Conservation (phyloP, 306 rosid species). For the Psophocarpus tetragonolobus region DNA sequence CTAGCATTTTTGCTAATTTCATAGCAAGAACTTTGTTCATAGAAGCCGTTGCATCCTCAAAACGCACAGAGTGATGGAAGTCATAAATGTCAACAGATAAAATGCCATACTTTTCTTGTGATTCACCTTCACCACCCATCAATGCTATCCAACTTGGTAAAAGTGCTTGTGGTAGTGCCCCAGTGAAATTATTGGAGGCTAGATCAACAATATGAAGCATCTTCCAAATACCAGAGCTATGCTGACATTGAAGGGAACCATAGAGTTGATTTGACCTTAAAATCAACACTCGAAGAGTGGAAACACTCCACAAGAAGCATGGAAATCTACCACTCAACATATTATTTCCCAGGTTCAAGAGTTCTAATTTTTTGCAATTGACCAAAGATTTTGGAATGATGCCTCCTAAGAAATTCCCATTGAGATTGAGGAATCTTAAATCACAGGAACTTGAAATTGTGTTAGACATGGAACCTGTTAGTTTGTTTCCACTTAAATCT, state of each 20-base stretch:
- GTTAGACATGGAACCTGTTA: slow-evolving; percentile 16
- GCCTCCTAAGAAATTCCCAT: background rate
- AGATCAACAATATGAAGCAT: slow-evolving; percentile 34
- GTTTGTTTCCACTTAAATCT: slow-evolving; percentile 24
- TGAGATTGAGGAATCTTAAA: slow-evolving; percentile 7
- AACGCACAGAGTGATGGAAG: background rate
- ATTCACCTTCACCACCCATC: background rate
- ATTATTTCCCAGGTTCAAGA: slow-evolving; percentile 26
- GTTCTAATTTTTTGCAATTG: slow-evolving; percentile 2
- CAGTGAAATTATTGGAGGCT: slow-evolving; percentile 39
- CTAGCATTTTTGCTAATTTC: background rate
- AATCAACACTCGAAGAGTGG: background rate
- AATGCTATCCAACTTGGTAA: slow-evolving; percentile 33
- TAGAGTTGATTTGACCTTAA: background rate
- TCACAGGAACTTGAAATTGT: background rate
- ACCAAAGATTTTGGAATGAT: background rate
- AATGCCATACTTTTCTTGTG: background rate
- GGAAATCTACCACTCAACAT: slow-evolving; percentile 16
- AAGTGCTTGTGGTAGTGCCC: background rate
- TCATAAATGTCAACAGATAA: background rate
- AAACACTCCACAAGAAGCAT: slow-evolving; percentile 10
- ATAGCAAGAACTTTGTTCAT: background rate
- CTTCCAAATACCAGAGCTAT: background rate
- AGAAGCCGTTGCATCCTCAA: background rate
- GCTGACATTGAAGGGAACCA: background rate